Conservation (phyloP, 345 rosid genomes). For the Arabis hirsuta region DNA sequence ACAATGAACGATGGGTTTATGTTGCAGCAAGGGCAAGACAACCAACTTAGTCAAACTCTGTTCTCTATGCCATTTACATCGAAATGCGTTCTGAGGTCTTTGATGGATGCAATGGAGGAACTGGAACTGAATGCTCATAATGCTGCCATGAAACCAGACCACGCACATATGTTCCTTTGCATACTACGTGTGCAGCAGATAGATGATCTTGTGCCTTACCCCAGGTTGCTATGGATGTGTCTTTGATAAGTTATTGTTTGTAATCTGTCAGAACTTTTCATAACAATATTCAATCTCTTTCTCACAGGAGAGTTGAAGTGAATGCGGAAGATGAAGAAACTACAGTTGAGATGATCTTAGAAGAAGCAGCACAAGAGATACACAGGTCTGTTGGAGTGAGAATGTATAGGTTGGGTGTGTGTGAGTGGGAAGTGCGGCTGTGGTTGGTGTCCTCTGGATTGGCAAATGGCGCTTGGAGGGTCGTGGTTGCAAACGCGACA, state of each 20-base stretch:
- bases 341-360: constrained; percentile 70
- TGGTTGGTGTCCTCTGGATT: constrained; percentile 84
- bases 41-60: constrained; percentile 50
- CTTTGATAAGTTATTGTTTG: constrained; percentile 19
- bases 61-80: constrained; percentile 71
- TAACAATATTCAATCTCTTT: constrained; percentile 40
- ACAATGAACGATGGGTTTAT: constrained; percentile 65
- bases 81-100: constrained; percentile 80
- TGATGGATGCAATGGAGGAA: constrained; percentile 96
- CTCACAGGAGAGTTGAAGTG: constrained; percentile 79
- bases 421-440: constrained; percentile 98
- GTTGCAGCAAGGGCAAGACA: constrained; percentile 63
- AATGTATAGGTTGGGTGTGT: constrained; percentile 91
- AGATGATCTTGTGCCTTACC: constrained; percentile 84
- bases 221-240: constrained; percentile 58
- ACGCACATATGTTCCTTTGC: constrained; percentile 96
- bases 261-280: constrained; percentile 13
- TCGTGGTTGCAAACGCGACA: constrained; percentile 82
- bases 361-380: constrained; percentile 76
- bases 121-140: constrained; percentile 91
- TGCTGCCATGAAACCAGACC: constrained; percentile 78
- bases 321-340: constrained; percentile 72
- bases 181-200: constrained; percentile 86
- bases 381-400: constrained; percentile 82
- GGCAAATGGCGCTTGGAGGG: constrained; percentile 98